phyloP scores from a whole-genome alignment of 495 filamentous ascomycete genomes.

The Clavariopsis aquatica region DNA sequence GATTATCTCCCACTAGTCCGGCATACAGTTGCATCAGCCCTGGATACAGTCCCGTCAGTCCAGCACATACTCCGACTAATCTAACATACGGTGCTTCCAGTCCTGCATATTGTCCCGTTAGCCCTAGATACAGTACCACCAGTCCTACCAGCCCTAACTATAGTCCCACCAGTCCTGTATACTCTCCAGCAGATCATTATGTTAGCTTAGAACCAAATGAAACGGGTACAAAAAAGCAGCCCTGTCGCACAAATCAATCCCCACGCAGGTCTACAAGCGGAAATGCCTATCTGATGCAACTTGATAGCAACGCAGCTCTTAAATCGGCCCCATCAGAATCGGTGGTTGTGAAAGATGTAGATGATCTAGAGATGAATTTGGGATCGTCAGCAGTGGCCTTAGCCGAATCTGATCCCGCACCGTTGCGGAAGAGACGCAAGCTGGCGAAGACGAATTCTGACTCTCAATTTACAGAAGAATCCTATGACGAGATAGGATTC shows the following conservation, averaged over 20 bases:
- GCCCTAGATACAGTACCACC: no score
- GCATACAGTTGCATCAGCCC: not conserved
- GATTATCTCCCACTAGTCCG: not conserved
- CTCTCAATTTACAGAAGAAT: not conserved
- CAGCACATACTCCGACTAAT: not conserved
- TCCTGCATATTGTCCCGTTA: not conserved
- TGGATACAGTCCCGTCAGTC: not conserved
- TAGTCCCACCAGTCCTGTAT: not conserved
- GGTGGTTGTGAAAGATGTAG: no score
- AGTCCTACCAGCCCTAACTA: not conserved
- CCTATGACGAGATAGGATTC: constrained; percentile 21
- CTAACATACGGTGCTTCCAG: not conserved
- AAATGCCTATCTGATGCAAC: constrained; percentile 22
- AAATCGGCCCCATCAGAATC: not conserved
- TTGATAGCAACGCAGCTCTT: constrained; percentile 13
- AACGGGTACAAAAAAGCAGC: not conserved
- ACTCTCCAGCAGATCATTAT: not conserved
- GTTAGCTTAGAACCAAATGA: not conserved
- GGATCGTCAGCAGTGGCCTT: no score
- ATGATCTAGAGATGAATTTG: no score
- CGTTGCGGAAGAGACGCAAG: not conserved
- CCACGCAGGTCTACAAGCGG: constrained; percentile 21
- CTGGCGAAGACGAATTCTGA: not conserved
- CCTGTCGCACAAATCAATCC: constrained; percentile 5
- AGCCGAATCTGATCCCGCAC: no score